Conservation (phyloP, 805 yeast species). For the Schwanniomyces vanrijiae region DNA sequence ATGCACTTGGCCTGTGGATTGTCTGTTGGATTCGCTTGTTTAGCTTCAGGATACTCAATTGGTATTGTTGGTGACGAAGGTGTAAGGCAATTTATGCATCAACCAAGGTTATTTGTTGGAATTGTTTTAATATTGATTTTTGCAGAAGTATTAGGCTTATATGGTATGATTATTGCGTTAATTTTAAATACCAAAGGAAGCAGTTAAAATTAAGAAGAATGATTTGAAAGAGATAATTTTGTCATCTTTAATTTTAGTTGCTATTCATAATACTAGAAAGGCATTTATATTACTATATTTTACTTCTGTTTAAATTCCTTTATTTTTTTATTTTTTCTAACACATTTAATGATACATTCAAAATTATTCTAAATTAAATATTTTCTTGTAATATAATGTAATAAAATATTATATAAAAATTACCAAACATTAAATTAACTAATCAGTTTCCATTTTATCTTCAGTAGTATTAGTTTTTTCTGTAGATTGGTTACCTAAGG, state of each 20-base stretch:
- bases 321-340: neutral
- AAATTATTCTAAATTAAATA: neutral
- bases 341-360: neutral
- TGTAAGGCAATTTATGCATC: conserved; percentile 84
- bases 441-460: conserved; percentile 42
- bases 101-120: conserved; percentile 85
- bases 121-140: conserved; percentile 86
- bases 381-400: neutral
- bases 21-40: conserved; percentile 93
- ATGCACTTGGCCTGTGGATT: conserved; percentile 97
- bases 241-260: neutral
- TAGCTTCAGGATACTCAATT: conserved; percentile 95
- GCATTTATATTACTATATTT: neutral
- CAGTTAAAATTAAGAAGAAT: conserved; percentile 32
- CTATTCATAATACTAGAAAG: neutral
- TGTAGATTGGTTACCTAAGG: conserved; percentile 38
- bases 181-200: conserved; percentile 88
- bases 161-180: conserved; percentile 94
- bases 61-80: conserved; percentile 95
- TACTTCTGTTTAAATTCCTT: neutral
- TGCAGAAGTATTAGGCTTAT: conserved; percentile 85
- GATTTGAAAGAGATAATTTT: neutral
- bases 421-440: neutral
- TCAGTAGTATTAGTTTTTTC: conserved; percentile 10
- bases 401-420: conserved; percentile 1